phyloP scores from a whole-genome alignment of 106 monocot species.

The Apostasia shenzhenica region DNA sequence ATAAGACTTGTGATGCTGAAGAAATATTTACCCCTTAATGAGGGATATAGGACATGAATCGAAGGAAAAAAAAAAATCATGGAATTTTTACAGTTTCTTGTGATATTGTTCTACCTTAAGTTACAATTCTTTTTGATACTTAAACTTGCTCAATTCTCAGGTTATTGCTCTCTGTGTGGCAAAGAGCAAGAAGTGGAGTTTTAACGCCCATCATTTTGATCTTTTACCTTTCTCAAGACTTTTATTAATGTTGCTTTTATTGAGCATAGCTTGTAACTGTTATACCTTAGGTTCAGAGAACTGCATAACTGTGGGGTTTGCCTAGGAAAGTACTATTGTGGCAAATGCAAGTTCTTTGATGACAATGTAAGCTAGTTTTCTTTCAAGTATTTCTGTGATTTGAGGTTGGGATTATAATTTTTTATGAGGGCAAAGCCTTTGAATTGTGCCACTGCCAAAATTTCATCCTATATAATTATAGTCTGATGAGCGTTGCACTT shows the following conservation, averaged over 20 bases:
- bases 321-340: conserved; percentile 79
- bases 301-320: conserved; percentile 61
- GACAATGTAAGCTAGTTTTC: conserved; percentile 50
- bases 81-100: too few relatives aligned
- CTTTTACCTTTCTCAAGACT: not conserved
- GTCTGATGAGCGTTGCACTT: too few relatives aligned
- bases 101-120: not conserved
- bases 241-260: not conserved
- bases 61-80: too few relatives aligned
- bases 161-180: conserved; percentile 77
- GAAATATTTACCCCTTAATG: too few relatives aligned
- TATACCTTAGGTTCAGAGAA: conserved; percentile 48
- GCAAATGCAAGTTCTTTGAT: conserved; percentile 80
- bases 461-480: conserved; percentile 1
- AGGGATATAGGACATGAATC: not conserved
- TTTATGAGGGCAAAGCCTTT: too few relatives aligned
- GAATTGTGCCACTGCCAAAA: too few relatives aligned
- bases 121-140: too few relatives aligned
- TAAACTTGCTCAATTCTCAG: conserved; percentile 25
- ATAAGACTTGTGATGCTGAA: too few relatives aligned
- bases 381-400: too few relatives aligned
- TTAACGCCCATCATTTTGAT: not conserved
- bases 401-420: not conserved
- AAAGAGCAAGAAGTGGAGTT: conserved; percentile 87
- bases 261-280: not conserved